Conservation (phyloP, 148 eudicot species). For the Silene uniflora region DNA sequence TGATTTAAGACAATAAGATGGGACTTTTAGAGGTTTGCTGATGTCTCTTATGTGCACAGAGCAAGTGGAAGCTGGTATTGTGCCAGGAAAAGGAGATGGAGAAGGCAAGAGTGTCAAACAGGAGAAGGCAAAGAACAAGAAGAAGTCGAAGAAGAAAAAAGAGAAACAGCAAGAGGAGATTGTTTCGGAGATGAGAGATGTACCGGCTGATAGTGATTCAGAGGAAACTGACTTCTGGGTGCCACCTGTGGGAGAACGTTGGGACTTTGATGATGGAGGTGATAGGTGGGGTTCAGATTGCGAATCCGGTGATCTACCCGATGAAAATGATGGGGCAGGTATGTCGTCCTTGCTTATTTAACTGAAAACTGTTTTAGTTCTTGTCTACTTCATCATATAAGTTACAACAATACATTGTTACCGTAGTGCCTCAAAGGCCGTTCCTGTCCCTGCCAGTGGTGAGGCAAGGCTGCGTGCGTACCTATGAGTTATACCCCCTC, state of each 20-base stretch:
- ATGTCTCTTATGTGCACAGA: conserved; percentile 36
- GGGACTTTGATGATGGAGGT: conserved; percentile 85
- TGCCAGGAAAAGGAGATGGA: conserved; percentile 27
- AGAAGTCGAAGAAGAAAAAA: conserved; percentile 26
- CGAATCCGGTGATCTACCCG: conserved; percentile 45
- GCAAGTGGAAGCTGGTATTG: conserved; percentile 59
- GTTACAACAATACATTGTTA: too few species aligned
- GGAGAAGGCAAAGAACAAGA: conserved; percentile 35
- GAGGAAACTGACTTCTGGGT: conserved; percentile 77
- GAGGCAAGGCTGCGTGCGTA: too few species aligned
- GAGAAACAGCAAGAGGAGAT: conserved; percentile 36
- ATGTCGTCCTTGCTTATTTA: conserved; percentile 1
- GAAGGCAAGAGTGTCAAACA: conserved; percentile 20
- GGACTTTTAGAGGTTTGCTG: conserved; percentile 10
- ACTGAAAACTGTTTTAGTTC: neutral
- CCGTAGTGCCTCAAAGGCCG: too few species aligned
- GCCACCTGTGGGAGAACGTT: conserved; percentile 71
- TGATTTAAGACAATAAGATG: neutral
- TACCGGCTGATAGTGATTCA: conserved; percentile 42
- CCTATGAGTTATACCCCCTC: too few species aligned
- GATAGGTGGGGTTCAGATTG: conserved; percentile 80
- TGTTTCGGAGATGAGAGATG: conserved; percentile 37
- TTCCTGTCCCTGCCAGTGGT: too few species aligned
- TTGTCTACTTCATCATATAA: neutral
- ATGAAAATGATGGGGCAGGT: conserved; percentile 52